These are phyloP conservation scores for Claviceps pazoutovae DNA, from an alignment of 2,329 filamentous ascomycete genomes.

Conservation along the genomic window DNA sequence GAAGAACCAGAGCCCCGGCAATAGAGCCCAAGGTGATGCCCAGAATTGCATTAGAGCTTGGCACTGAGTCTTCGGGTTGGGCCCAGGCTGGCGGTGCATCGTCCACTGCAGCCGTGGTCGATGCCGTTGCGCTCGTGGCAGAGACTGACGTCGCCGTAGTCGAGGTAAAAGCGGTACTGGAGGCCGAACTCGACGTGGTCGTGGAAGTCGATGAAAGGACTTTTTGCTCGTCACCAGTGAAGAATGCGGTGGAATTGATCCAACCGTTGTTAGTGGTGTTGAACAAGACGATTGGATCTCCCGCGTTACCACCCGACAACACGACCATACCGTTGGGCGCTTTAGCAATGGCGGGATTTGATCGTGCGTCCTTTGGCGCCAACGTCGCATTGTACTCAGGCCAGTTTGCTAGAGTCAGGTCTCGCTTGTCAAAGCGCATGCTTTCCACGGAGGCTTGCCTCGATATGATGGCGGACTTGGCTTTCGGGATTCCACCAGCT, in stretches of 20 bases:
- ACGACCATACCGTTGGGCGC: constrained; percentile 54
- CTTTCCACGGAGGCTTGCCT: constrained; percentile 16
- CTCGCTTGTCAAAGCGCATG: constrained; percentile 12
- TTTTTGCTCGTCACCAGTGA: constrained; percentile 35
- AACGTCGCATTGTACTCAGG: constrained; percentile 64
- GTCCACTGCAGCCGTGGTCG: constrained; percentile 11
- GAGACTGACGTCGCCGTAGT: constrained; percentile 10
- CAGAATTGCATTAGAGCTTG: constrained; percentile 45
- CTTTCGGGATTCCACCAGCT: constrained; percentile 40
- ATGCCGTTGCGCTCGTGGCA: constrained; percentile 8
- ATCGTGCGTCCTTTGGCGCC: constrained; percentile 49
- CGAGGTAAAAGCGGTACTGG: constrained; percentile 9
- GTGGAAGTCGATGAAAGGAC: constrained; percentile 19
- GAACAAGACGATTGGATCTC: constrained; percentile 63
- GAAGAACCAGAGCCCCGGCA: constrained; percentile 53
- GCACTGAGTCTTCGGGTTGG: constrained; percentile 12
- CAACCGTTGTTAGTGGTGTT: constrained; percentile 62
- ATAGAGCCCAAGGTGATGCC: constrained; percentile 76
- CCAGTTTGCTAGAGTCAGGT: constrained; percentile 50
- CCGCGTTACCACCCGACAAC: constrained; percentile 58
- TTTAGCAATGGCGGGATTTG: constrained; percentile 59
- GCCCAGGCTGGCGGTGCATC: not conserved
- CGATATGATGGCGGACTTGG: constrained; percentile 29
- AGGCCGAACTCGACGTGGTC: constrained; percentile 15
- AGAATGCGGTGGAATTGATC: constrained; percentile 54